phyloP scores from a whole-genome alignment of 345 rosid species.

The Hirschfeldia incana region DNA sequence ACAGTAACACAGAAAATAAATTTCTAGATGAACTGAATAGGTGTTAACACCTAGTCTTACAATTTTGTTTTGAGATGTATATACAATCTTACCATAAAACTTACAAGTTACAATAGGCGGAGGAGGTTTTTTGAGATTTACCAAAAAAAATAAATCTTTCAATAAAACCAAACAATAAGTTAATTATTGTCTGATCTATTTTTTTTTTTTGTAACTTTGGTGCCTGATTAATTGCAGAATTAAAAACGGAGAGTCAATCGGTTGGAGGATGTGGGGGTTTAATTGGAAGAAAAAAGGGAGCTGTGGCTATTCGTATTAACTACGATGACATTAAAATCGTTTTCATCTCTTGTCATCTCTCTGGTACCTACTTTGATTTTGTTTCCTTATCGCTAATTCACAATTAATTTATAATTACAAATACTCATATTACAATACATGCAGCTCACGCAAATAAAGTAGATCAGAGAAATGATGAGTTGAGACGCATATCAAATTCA shows the following conservation, averaged over 20 bases:
- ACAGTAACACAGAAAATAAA: background rate
- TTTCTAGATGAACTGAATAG: background rate
- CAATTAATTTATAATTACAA: background rate
- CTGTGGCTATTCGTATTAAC: conserved; percentile 37
- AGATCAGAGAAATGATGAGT: conserved; percentile 35
- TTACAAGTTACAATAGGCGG: no score
- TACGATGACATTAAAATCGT: conserved; percentile 33
- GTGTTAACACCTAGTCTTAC: background rate
- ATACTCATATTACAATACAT: background rate
- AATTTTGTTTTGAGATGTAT: background rate
- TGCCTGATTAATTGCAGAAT: conserved; percentile 12
- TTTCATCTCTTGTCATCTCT: conserved; percentile 44
- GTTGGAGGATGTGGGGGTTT: conserved; percentile 42
- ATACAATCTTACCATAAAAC: background rate
- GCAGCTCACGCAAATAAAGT: conserved; percentile 39
- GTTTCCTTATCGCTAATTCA: background rate
- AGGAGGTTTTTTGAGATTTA: no score
- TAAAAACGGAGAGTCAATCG: conserved; percentile 30
- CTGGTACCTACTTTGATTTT: conserved; percentile 25
- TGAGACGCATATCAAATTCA: conserved; percentile 49
- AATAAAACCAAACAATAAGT: background rate
- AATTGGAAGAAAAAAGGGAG: conserved; percentile 42
- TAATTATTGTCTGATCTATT: background rate
- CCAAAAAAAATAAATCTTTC: background rate
- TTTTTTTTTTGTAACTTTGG: background rate